Evolutionary conservation across 2,329 filamentous ascomycete species (phyloP), one percentile per base, ranked within the genome.

Genomic region (Aspergillus eucalypticola): DNA sequence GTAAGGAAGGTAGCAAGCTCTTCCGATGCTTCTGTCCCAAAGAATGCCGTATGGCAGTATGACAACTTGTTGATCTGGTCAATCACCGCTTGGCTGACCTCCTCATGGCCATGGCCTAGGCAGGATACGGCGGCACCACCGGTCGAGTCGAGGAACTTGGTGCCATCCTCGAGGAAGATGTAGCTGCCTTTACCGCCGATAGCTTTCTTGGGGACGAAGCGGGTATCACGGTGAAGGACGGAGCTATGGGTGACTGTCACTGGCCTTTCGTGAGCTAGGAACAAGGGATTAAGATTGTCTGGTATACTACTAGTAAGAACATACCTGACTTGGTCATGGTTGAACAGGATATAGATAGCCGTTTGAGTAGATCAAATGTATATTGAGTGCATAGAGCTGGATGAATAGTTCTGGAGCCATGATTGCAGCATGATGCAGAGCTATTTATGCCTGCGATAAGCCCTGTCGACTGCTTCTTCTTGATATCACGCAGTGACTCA

Each of bases 111-210:
- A 66, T 91, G 87, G 6, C 90, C 91, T 8, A 94, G 77, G 69
- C 87, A 88, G 8, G 86, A 82, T 3, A 92, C 90, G 21, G 88
- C 89, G 3, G 90, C 88, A 19, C 91, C 91, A 27, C 88, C 85
- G 19, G 88, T 90, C 1, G 86, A 88, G 72, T 95, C 91, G 13
- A 92, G 82, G 46, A 95, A 83, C 35, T 76, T 79, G 23, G 83
- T 81, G 1, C 87, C 88, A 69, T 82, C 80, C 65, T 78, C 77
- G 1, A 86, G 76, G 35, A 78, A 74, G n/a, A 87, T 73, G 60
- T 82, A 83, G 64, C 81, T 79, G 10, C 83, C 84, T 58, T 79
- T 73, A 5, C 80, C 84, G 0, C 76, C 79, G 8, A 79, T 70
- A 4, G 84, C 83, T 52, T 73, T 77, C 54, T 76, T 73, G n/a